A percentile compares a stretch with the other conserved stretches of the same genome.
These are phyloP conservation scores for Fusarium sp. DNA, from an alignment of 2,329 filamentous ascomycete genomes.

Conservation along the genomic window DNA sequence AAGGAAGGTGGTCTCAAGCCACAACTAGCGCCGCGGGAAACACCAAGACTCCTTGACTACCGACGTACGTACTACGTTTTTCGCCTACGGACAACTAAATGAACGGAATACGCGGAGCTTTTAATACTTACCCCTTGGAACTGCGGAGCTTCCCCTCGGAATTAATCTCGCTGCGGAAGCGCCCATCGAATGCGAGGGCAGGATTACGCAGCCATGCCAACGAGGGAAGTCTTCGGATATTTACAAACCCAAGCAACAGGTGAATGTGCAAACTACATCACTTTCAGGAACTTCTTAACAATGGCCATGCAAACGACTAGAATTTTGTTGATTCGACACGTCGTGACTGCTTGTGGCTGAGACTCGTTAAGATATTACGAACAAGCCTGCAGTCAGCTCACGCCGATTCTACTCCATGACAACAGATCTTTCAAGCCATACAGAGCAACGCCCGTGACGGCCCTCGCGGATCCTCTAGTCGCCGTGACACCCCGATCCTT, in stretches of 20 bases:
- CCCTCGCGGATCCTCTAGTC: slow-evolving; percentile 40
- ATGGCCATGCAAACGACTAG: slow-evolving; percentile 42
- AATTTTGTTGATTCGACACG: slow-evolving; percentile 44
- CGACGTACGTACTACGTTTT: neutral
- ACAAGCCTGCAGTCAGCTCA: slow-evolving; percentile 37
- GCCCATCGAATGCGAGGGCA: neutral
- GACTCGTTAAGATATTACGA: slow-evolving; percentile 19
- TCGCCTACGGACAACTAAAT: neutral
- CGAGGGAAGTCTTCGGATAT: neutral
- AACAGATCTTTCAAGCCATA: slow-evolving; percentile 36
- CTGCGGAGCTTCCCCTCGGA: neutral
- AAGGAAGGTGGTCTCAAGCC: slow-evolving; percentile 1
- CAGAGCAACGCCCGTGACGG: slow-evolving; percentile 24
- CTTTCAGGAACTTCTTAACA: slow-evolving; percentile 6
- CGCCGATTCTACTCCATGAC: slow-evolving; percentile 43
- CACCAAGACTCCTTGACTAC: neutral
- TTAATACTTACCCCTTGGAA: neutral
- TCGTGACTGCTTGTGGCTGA: slow-evolving; percentile 38
- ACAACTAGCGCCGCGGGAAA: slow-evolving; percentile 8
- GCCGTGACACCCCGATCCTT: slow-evolving; percentile 42
- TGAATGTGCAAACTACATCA: neutral
- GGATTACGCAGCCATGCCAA: neutral
- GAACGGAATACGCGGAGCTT: slow-evolving; percentile 1
- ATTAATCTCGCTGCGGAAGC: neutral
- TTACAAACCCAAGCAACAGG: neutral